phyloP scores from a whole-genome alignment of 345 rosid genomes.

The Pseudoturritis turrita region DNA sequence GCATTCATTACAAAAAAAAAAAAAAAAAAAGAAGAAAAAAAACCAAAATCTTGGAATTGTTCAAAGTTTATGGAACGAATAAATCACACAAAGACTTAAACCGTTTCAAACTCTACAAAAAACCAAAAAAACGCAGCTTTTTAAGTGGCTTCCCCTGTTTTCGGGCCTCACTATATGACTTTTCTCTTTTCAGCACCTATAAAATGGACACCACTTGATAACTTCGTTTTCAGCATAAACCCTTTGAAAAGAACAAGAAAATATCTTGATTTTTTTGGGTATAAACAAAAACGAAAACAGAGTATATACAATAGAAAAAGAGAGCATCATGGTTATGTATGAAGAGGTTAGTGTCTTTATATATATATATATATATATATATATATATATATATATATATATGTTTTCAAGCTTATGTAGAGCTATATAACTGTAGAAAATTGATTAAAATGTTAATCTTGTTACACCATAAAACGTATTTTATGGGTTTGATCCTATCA shows the following conservation, averaged over 20 bases:
- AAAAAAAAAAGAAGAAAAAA: background rate
- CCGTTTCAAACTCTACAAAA: background rate
- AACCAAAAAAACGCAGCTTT: background rate
- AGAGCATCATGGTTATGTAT: slow-evolving; percentile 25
- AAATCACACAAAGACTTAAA: background rate
- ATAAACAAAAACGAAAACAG: no score
- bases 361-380: no score
- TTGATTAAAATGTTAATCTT: background rate
- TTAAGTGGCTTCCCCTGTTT: background rate
- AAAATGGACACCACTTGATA: background rate
- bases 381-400: no score
- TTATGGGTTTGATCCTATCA: no score
- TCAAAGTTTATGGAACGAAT: background rate
- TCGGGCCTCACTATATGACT: background rate
- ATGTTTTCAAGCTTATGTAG: background rate
- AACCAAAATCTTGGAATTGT: background rate
- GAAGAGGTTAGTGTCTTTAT: slow-evolving; percentile 22
- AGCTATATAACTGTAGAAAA: background rate
- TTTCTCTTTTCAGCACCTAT: slow-evolving; percentile 9
- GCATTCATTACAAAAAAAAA: background rate
- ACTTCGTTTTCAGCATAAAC: background rate
- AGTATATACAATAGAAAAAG: background rate
- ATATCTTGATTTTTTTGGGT: background rate
- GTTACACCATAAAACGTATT: no score
- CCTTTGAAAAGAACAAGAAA: background rate